Evolutionary conservation across 1,284 basidiomycete genomes (phyloP).

Genomic region (Cryptococcus sp.): DNA sequence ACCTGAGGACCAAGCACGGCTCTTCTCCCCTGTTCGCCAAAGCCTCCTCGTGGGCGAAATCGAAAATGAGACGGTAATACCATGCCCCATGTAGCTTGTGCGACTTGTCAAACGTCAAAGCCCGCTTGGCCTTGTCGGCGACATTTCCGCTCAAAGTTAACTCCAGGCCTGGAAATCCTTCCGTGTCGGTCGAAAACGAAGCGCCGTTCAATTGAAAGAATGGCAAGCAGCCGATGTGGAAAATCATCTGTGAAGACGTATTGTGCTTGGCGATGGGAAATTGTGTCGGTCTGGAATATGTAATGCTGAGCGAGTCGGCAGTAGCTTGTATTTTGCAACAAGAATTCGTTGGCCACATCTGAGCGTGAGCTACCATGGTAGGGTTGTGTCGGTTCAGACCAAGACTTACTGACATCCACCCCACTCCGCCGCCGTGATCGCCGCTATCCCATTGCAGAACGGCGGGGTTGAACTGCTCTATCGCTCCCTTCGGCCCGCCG

Average conservation of each 20-base stretch:
- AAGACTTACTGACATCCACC: constrained; percentile 16
- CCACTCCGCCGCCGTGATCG: constrained; percentile 13
- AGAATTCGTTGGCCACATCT: constrained; percentile 11
- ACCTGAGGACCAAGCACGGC: too few relatives aligned
- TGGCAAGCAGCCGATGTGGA: constrained; percentile 11
- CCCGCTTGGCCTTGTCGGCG: not conserved
- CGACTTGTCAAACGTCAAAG: constrained; percentile 3
- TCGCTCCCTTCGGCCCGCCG: constrained; percentile 11
- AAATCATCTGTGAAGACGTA: constrained; percentile 1
- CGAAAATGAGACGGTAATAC: too few relatives aligned
- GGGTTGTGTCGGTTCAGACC: not conserved
- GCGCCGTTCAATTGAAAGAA: constrained; percentile 8
- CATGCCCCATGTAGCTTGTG: too few relatives aligned
- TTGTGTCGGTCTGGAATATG: constrained; percentile 2
- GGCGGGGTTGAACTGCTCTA: constrained; percentile 11
- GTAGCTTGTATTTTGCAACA: constrained; percentile 8
- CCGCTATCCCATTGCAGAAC: constrained; percentile 20
- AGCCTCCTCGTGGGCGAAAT: too few relatives aligned
- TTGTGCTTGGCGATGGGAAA: not conserved
- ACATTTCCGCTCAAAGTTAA: constrained; percentile 17
- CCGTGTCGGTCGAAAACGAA: constrained; percentile 3
- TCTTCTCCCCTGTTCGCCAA: too few relatives aligned
- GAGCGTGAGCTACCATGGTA: not conserved
- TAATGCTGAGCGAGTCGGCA: constrained; percentile 5
- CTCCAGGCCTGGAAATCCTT: constrained; percentile 7